A percentile compares a stretch with the other conserved stretches of the same genome.
Conservation (phyloP, 495 filamentous ascomycete species). For the Evansstolkia leycettana region DNA sequence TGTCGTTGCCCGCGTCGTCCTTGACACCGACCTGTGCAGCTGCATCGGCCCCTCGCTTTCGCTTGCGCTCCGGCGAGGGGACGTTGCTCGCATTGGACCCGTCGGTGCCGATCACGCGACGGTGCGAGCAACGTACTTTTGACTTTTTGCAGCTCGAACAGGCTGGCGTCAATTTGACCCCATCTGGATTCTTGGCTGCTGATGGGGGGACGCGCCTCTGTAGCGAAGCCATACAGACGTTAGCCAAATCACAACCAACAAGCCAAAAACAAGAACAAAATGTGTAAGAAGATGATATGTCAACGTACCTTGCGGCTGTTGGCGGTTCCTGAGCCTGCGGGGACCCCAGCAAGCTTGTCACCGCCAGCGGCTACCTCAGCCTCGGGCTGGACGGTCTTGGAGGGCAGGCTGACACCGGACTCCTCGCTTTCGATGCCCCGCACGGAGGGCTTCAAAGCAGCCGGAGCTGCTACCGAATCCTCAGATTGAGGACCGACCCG, state of each 20-base stretch:
- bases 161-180: conserved; percentile 3
- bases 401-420: neutral
- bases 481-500: no score
- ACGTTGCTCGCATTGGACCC: neutral
- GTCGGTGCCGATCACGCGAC: neutral
- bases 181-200: neutral
- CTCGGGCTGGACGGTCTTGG: neutral
- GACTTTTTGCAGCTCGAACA: conserved; percentile 5
- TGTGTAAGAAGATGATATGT: neutral
- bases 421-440: neutral
- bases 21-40: neutral
- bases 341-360: neutral
- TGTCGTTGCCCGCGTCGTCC: conserved; percentile 1
- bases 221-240: neutral
- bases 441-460: no score
- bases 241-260: neutral
- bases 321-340: neutral
- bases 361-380: neutral
- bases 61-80: neutral
- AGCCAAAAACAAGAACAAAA: neutral
- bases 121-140: conserved; percentile 11
- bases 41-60: conserved; percentile 1
- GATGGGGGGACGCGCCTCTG: neutral
- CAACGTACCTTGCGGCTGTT: neutral
- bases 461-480: no score